Evolutionary conservation across 305 asterid species (phyloP).

Genomic region (Solanum hybrid): DNA sequence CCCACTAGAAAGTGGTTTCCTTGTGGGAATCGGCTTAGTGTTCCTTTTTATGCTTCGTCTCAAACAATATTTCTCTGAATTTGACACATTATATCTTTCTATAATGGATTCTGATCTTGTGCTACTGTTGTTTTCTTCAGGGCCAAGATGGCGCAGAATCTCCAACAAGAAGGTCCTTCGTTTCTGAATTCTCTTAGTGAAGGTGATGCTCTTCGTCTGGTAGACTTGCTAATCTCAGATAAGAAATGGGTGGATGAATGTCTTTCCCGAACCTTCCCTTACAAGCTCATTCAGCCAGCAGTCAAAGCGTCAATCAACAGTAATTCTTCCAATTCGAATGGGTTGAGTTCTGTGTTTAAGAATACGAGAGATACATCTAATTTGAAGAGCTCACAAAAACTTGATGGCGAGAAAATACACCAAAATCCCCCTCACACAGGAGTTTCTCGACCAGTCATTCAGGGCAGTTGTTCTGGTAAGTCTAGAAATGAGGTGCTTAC

Average conservation of each 20-base stretch:
- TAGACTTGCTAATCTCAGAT: conserved; percentile 55
- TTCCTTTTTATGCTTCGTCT: not conserved
- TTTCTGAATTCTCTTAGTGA: conserved; percentile 41
- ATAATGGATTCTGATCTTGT: not conserved
- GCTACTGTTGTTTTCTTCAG: conserved; percentile 21
- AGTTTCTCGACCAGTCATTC: conserved; percentile 23
- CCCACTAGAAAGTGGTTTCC: not conserved
- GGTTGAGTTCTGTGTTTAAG: conserved; percentile 43
- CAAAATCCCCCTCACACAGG: conserved; percentile 45
- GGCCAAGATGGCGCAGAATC: conserved; percentile 43
- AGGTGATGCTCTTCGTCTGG: conserved; percentile 38
- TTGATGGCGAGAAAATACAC: conserved; percentile 25
- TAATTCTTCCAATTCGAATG: conserved; percentile 25
- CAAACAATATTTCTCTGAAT: not conserved
- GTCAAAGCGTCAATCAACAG: conserved; percentile 15
- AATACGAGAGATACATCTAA: not conserved
- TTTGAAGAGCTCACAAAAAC: conserved; percentile 9
- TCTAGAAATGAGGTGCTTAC: conserved; percentile 34
- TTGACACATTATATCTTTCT: not conserved
- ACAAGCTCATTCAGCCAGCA: conserved; percentile 22
- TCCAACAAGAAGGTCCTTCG: conserved; percentile 45
- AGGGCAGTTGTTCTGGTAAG: conserved; percentile 30
- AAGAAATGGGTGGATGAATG: conserved; percentile 75
- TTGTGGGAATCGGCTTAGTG: not conserved
- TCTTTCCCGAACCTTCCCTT: conserved; percentile 33